Percentiles rank a stretch among this genome's conserved stretches.
phyloP scores from a whole-genome alignment of 352 stramenopile species.

The Globisporangium abappressorium region DNA sequence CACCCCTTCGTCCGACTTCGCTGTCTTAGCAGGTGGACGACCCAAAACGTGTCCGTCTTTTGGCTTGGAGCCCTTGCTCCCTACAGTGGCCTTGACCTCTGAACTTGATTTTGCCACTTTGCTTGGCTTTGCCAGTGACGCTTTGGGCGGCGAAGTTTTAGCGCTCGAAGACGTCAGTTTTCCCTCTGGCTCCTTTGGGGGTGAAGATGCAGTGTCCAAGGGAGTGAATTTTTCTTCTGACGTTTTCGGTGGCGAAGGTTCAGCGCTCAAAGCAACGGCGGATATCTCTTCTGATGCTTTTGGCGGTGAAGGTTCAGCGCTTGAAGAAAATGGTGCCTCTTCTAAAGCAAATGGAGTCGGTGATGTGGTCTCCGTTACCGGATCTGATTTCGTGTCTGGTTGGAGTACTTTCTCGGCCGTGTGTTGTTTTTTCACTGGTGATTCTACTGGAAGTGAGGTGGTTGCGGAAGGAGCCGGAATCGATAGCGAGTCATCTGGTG shows the following conservation, averaged over 20 bases:
- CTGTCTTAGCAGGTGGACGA: background rate
- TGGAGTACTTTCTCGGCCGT: background rate
- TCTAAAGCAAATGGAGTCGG: background rate
- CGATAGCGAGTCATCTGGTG: background rate
- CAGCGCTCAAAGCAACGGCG: background rate
- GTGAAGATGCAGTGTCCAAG: background rate
- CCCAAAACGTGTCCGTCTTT: slow-evolving; percentile 1
- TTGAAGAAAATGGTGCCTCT: background rate
- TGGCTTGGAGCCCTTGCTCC: background rate
- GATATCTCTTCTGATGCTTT: too few species aligned
- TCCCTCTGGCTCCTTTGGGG: background rate
- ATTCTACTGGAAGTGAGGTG: background rate
- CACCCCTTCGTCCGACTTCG: slow-evolving; percentile 1
- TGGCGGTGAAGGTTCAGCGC: too few species aligned
- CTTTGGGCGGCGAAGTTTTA: background rate
- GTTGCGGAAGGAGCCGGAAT: background rate
- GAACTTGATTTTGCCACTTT: background rate
- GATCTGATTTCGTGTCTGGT: background rate
- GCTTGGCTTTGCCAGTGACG: background rate
- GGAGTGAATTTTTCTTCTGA: background rate
- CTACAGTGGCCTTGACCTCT: background rate
- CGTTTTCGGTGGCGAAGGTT: background rate
- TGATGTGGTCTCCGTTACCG: background rate
- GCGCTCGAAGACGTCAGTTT: background rate
- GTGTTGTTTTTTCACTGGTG: background rate